Percentiles rank a stretch among this genome's conserved stretches.
Evolutionary conservation across 2,329 filamentous ascomycete genomes (phyloP).

Genomic region (Colletotrichum sublineola): DNA sequence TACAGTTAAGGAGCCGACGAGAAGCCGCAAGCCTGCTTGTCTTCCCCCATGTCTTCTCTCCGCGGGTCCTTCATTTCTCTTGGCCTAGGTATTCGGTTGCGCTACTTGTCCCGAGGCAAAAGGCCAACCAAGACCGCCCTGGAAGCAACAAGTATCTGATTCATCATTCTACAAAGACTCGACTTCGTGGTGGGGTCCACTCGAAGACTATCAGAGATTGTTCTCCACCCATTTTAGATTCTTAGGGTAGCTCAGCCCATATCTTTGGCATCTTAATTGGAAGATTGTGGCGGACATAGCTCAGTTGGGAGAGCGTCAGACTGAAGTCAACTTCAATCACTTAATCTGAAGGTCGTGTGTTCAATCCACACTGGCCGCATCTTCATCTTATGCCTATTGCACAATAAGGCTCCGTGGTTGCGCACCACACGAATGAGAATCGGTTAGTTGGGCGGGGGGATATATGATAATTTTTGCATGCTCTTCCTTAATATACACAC

Average conservation of each 20-base stretch:
- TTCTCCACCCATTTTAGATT: background rate
- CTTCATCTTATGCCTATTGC: slow-evolving; percentile 10
- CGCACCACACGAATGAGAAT: background rate
- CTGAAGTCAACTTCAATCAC: slow-evolving; percentile 40
- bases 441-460: background rate
- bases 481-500: too few relatives aligned
- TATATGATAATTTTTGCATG: background rate
- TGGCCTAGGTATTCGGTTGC: background rate
- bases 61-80: background rate
- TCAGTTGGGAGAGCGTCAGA: slow-evolving; percentile 43
- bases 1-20: background rate
- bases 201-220: background rate
- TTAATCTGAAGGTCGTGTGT: slow-evolving; percentile 42
- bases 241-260: accelerated
- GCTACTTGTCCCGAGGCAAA: background rate
- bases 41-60: too few relatives aligned
- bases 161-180: background rate
- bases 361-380: slow-evolving; percentile 43
- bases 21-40: background rate
- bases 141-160: background rate
- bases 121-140: background rate
- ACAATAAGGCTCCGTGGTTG: too few relatives aligned
- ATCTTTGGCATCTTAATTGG: accelerated
- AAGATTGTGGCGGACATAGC: slow-evolving; percentile 41
- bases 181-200: background rate